Base-by-base conservation (phyloP, 768 basidiomycete genomes). In the Rhodosporidiobolus odoratus region DNA sequence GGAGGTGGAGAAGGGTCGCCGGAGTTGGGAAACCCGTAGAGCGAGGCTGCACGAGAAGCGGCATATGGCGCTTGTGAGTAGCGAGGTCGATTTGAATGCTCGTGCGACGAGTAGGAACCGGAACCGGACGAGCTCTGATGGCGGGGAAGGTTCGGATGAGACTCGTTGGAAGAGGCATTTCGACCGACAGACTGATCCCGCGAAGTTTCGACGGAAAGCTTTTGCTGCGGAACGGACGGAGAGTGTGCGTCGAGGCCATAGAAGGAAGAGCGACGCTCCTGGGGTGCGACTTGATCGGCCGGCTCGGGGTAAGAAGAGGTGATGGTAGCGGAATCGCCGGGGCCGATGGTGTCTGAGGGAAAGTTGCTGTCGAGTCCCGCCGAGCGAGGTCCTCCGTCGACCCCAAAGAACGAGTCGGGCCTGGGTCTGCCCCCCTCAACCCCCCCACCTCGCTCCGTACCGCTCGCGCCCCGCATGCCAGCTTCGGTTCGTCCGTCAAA, bases 21-120 rank as follows among this genome's bases (percentile, higher is more conserved):
- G 34, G 53, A 21, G 9, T 17, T 23, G 2, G 54, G 30, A 41
- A 59, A 64, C 58, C 69, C 69, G 60, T 71, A 71, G 10, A 74
- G 48, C 1, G 69, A 71, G 0, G 66, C 73, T 1, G 73, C 61
- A 13, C 66, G 62, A 8, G 63, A 65, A 2, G 62, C n/a, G 1
- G 73, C 63, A 60, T 71, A 62, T 8, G 73, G 73, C 2, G 73
- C 66, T 16, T 64, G 63, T 32, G 64, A 59, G 63, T 71, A 68
- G 23, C 73, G 57, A 23, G 61, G 56, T 17, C 69, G 59, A 35
- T 58, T 47, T 41, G 53, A 45, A 3, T 25, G 47, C 17, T 67
- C 62, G 43, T 68, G 66, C 1, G 73, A 71, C 30, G 65, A 63
- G 65, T 58, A 65, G n/a, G 68, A 67, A 50, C 58, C 61, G 3